Conservation (phyloP, 2,329 filamentous ascomycete species). For the Penicillium freii region DNA sequence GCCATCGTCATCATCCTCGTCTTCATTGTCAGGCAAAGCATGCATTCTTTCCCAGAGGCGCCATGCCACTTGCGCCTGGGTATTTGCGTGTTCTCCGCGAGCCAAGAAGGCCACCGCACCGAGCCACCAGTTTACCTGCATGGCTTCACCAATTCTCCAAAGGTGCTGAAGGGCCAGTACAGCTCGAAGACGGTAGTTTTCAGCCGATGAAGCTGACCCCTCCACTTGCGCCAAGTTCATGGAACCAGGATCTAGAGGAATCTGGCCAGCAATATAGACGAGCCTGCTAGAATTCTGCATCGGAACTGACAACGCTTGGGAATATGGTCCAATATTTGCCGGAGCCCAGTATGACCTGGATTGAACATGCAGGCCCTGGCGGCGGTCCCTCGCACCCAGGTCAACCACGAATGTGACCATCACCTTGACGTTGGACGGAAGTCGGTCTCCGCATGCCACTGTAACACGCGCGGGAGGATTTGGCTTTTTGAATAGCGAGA, state of each 20-base stretch:
- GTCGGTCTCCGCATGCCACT: conserved; percentile 67
- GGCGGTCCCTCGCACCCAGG: conserved; percentile 29
- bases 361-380: conserved; percentile 76
- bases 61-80: conserved; percentile 40
- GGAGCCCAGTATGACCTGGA: conserved; percentile 95
- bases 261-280: conserved; percentile 82
- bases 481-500: conserved; percentile 67
- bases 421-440: conserved; percentile 61
- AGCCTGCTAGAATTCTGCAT: conserved; percentile 34
- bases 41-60: conserved; percentile 48
- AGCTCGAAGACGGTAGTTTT: conserved; percentile 58
- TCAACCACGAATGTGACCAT: conserved; percentile 58
- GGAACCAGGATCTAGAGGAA: conserved; percentile 75
- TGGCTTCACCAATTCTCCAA: conserved; percentile 73
- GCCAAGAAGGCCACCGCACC: conserved; percentile 74
- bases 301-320: conserved; percentile 67
- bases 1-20: conserved; percentile 51
- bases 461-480: conserved; percentile 86
- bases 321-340: conserved; percentile 96
- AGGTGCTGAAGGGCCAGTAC: conserved; percentile 82
- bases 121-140: conserved; percentile 71
- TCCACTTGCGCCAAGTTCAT: conserved; percentile 57
- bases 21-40: conserved; percentile 17
- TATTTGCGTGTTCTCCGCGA: conserved; percentile 31
- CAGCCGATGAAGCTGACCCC: conserved; percentile 17